Conservation (phyloP, 139 green algal genomes). For the Diplosphaera chodatii region DNA sequence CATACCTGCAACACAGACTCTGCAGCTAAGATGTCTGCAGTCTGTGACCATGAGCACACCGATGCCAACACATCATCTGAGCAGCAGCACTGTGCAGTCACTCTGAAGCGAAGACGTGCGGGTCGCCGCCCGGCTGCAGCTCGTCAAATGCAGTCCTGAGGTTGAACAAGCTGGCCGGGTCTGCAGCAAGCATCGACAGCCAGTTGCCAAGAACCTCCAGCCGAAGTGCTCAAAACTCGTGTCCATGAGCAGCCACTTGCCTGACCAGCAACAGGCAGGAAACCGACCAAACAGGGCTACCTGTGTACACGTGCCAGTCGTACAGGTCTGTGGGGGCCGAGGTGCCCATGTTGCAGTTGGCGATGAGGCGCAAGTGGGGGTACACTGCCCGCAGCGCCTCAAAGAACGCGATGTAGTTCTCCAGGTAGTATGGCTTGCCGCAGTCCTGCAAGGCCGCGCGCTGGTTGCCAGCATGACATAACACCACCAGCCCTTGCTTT, state of each 20-base stretch:
- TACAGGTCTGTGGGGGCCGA: constrained; percentile 36
- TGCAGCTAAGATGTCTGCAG: too few relatives aligned
- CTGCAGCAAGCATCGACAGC: neutral
- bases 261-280: too few relatives aligned
- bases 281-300: too few relatives aligned
- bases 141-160: constrained; percentile 14
- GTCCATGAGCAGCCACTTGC: too few relatives aligned
- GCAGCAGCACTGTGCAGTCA: neutral
- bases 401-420: constrained; percentile 46
- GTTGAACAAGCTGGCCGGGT: constrained; percentile 4
- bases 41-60: too few relatives aligned
- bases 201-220: too few relatives aligned
- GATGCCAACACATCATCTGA: too few relatives aligned
- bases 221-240: too few relatives aligned
- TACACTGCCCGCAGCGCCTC: constrained; percentile 32
- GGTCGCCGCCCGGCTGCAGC: neutral
- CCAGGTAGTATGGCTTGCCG: constrained; percentile 29
- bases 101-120: constrained; percentile 35
- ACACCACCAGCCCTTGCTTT: too few relatives aligned
- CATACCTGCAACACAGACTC: constrained; percentile 31
- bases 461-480: too few relatives aligned
- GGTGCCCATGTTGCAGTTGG: constrained; percentile 49
- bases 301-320: constrained; percentile 50
- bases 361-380: constrained; percentile 42
- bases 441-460: constrained; percentile 52